Evolutionary conservation across 2,329 filamentous ascomycete genomes (phyloP).

Genomic region (Canariomyces notabilis): DNA sequence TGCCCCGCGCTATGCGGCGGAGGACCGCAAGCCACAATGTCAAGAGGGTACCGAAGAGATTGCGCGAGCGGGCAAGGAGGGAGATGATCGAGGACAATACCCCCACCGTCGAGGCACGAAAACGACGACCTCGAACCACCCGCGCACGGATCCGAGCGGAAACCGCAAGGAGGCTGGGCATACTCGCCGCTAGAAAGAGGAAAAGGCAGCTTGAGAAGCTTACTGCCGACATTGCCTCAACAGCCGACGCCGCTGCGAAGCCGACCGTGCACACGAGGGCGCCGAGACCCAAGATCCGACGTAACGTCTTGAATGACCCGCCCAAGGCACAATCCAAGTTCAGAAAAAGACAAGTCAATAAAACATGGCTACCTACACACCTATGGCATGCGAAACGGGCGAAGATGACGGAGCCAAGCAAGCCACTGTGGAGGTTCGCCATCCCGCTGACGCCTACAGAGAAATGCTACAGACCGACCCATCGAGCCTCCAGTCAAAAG

Average conservation of each 20-base stretch:
- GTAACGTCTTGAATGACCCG: conserved; percentile 61
- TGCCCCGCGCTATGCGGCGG: conserved; percentile 77
- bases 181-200: conserved; percentile 54
- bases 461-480: conserved; percentile 84
- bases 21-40: conserved; percentile 94
- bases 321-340: conserved; percentile 59
- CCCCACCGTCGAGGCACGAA: conserved; percentile 64
- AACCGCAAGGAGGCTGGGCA: conserved; percentile 65
- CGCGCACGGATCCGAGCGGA: conserved; percentile 63
- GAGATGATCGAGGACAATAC: conserved; percentile 91
- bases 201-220: conserved; percentile 38
- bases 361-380: conserved; percentile 94
- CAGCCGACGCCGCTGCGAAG: conserved; percentile 15
- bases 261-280: conserved; percentile 35
- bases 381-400: conserved; percentile 90
- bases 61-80: conserved; percentile 62
- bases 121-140: conserved; percentile 56
- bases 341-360: conserved; percentile 77
- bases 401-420: conserved; percentile 73
- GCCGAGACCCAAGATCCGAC: conserved; percentile 62
- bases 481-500: conserved; percentile 68
- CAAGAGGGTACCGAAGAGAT: conserved; percentile 75
- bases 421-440: conserved; percentile 85
- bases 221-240: conserved; percentile 24
- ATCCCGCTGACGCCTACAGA: conserved; percentile 79